These are phyloP conservation scores for Venturiaceae sp. DNA, from an alignment of 2,329 filamentous ascomycete genomes.

Conservation along the genomic window DNA sequence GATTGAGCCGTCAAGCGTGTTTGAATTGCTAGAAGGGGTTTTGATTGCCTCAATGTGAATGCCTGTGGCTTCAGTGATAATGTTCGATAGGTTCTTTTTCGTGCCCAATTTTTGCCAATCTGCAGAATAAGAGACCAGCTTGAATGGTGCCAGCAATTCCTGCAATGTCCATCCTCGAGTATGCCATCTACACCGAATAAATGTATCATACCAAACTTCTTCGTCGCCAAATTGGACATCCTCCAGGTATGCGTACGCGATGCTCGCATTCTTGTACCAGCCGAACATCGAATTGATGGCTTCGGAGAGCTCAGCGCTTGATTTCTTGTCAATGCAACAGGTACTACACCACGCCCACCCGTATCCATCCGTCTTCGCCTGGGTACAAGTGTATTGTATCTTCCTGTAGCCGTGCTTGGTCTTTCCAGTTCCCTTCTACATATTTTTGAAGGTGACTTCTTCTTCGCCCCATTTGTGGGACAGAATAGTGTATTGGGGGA, in stretches of 20 bases:
- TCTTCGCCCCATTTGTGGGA: slow-evolving; percentile 16
- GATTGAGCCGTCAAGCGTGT: no score
- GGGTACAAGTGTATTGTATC: background rate
- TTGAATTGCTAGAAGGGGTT: no score
- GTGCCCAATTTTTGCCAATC: no score
- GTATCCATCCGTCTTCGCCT: slow-evolving; percentile 7
- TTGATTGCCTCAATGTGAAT: no score
- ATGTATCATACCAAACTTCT: no score
- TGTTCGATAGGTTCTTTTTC: no score
- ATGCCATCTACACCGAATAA: no score
- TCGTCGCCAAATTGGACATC: background rate
- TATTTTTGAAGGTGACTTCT: slow-evolving; percentile 14
- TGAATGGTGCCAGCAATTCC: no score
- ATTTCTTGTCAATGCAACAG: slow-evolving; percentile 15
- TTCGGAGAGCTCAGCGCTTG: slow-evolving; percentile 12
- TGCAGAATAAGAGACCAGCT: no score
- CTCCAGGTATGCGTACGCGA: slow-evolving; percentile 13
- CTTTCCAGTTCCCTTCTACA: background rate
- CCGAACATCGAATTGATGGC: slow-evolving; percentile 13
- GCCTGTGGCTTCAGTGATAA: no score
- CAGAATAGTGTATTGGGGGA: slow-evolving; percentile 12
- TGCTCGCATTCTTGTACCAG: slow-evolving; percentile 12
- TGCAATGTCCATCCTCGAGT: no score
- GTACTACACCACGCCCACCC: slow-evolving; percentile 14
- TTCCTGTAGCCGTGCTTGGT: background rate